phyloP scores from a whole-genome alignment of 495 filamentous ascomycete genomes.

The Penicillium paradoxum region DNA sequence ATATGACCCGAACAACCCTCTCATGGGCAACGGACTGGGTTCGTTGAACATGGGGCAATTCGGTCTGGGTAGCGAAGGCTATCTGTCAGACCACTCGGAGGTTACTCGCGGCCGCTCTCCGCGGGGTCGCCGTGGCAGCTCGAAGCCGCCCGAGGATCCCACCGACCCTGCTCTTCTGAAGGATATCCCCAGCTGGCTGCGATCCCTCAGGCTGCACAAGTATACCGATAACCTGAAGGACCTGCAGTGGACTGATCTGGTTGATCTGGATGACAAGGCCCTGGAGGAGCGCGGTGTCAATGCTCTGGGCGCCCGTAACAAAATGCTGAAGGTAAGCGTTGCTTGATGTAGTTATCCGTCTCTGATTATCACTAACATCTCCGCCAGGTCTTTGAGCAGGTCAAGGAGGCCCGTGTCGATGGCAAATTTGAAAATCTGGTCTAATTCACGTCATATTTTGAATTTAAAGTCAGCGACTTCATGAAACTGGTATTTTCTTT shows the following conservation, averaged over 20 bases:
- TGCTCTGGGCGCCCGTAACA: constrained; percentile 87
- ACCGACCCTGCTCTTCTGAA: constrained; percentile 86
- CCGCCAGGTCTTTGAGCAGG: constrained; percentile 84
- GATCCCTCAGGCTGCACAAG: constrained; percentile 93
- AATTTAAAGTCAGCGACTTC: constrained; percentile 16
- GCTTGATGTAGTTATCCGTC: not conserved
- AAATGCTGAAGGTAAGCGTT: constrained; percentile 86
- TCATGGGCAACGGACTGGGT: constrained; percentile 70
- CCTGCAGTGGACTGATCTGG: constrained; percentile 89
- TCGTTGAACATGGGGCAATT: constrained; percentile 72
- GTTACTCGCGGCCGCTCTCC: constrained; percentile 86
- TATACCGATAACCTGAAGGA: constrained; percentile 98
- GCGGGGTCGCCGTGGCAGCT: constrained; percentile 86
- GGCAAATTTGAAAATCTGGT: constrained; percentile 53
- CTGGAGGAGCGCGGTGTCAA: constrained; percentile 93
- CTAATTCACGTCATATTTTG: constrained; percentile 16
- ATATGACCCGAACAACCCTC: constrained; percentile 68
- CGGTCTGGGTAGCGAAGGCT: constrained; percentile 72
- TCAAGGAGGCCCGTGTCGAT: constrained; percentile 70
- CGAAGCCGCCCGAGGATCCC: constrained; percentile 95
- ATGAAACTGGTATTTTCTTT: constrained; percentile 22
- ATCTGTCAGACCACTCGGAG: constrained; percentile 91
- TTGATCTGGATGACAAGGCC: constrained; percentile 89
- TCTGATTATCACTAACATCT: constrained; percentile 11
- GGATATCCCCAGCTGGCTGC: constrained; percentile 94